Evolutionary conservation across 169 alveolate genomes (phyloP).

Genomic region (Eimeria praecox): DNA sequence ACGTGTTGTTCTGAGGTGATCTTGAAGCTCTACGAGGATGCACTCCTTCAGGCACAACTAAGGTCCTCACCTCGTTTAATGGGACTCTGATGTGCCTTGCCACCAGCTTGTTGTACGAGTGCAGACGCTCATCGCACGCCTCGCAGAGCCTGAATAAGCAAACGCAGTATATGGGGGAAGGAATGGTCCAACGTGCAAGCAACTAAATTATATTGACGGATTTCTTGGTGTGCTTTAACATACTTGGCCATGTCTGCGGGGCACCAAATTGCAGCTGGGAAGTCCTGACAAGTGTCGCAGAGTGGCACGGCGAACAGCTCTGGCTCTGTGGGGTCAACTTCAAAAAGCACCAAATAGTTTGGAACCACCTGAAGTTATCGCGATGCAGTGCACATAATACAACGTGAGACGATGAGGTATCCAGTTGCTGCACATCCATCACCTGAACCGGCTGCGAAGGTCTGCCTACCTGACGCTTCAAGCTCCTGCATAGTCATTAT

Average conservation of each 20-base stretch:
- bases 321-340: slow-evolving; percentile 91
- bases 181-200: neutral
- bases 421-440: neutral
- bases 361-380: slow-evolving; percentile 86
- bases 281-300: slow-evolving; percentile 94
- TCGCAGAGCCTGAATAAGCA: slow-evolving; percentile 87
- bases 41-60: neutral
- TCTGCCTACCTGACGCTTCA: neutral
- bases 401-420: neutral
- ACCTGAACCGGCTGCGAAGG: neutral
- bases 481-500: neutral
- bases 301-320: slow-evolving; percentile 93
- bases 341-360: slow-evolving; percentile 91
- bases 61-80: slow-evolving; percentile 88
- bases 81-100: slow-evolving; percentile 93
- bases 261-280: slow-evolving; percentile 93
- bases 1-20: neutral
- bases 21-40: neutral
- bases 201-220: neutral
- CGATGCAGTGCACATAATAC: neutral
- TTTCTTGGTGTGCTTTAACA: neutral
- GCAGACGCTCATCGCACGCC: slow-evolving; percentile 92
- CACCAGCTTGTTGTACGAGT: slow-evolving; percentile 92
- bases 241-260: slow-evolving; percentile 92
- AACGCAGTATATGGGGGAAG: neutral